Conservation (phyloP, 148 eudicot species). For the Camellia granthamiana region DNA sequence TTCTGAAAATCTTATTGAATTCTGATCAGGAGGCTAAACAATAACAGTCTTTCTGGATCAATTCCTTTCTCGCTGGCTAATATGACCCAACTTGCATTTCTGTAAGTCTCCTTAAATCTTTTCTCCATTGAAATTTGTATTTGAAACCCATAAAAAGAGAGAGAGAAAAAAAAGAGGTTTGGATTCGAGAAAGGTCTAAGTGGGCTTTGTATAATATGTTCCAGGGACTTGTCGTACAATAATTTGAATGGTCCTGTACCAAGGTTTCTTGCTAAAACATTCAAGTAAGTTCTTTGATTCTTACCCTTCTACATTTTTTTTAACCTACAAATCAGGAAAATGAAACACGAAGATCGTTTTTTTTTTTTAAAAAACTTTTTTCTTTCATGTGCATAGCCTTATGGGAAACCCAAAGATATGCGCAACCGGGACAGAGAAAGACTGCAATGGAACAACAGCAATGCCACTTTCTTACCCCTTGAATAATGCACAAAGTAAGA, state of each 20-base stretch:
- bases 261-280: conserved; percentile 69
- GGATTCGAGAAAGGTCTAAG: neutral
- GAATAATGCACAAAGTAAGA: conserved; percentile 59
- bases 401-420: conserved; percentile 81
- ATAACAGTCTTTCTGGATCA: conserved; percentile 75
- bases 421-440: conserved; percentile 61
- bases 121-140: neutral
- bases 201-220: conserved; percentile 17
- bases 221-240: conserved; percentile 87
- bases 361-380: neutral
- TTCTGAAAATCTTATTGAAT: neutral
- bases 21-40: conserved; percentile 76
- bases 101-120: conserved; percentile 44
- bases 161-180: neutral
- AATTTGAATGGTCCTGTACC: conserved; percentile 93
- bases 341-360: neutral
- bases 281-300: conserved; percentile 50
- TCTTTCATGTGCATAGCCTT: conserved; percentile 41
- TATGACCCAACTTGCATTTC: conserved; percentile 75
- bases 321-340: neutral
- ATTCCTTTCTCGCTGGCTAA: conserved; percentile 72
- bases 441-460: conserved; percentile 74
- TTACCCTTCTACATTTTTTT: neutral
- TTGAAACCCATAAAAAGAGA: too few relatives aligned
- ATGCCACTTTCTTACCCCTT: conserved; percentile 66